Base-by-base conservation (phyloP, 352 stramenopile species). In the Pythium phragmiticola region DNA sequence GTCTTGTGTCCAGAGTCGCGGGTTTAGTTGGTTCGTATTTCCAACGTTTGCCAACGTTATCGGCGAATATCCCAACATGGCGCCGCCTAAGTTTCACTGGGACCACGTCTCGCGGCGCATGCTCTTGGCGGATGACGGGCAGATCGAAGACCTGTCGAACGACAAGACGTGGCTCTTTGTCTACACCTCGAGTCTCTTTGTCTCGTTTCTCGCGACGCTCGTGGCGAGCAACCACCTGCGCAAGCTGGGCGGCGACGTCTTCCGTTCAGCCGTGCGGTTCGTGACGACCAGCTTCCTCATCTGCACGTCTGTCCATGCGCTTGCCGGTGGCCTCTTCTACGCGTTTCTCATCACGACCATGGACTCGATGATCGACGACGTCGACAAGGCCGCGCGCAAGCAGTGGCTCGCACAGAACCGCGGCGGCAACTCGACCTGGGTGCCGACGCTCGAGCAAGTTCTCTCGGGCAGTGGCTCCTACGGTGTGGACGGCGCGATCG, bases 241-340 rank as follows among this genome's bases (percentile, higher is more conserved):
- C 58, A 73, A 77, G 53, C 66, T 89, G 42, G 76, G 77, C 62
- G 80, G 80, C 19, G 80, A 89, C 74, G 62, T 88, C 23, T 72
- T 88, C 19, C 80, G 80, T 51, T 89, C 80, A n/a, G 86, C 78
- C 23, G 80, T 89, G 55, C 80, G 80, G 54, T 89, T 89, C 60
- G 80, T 89, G 41, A 87, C 86, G 50, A 72, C 67, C 45, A 79
- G 74, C 55, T 88, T 89, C 57, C 64, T 89, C 13, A 42, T 85
- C n/a, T 84, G 70, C 53, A 85, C 67, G 28, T 75, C 74, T 21
- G 36, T 88, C 37, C 76, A 87, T 56, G 75, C 80, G 21, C 52
- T 89, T 5, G 61, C 74, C 0, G 80, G 75, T 23, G 77, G 73
- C 16, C 52, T 81, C 13, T 88, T 89, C 50, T 88, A 89, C 70